These are phyloP conservation scores for Ganoderma sinense DNA, from an alignment of 1,284 basidiomycete genomes.

Conservation along the genomic window DNA sequence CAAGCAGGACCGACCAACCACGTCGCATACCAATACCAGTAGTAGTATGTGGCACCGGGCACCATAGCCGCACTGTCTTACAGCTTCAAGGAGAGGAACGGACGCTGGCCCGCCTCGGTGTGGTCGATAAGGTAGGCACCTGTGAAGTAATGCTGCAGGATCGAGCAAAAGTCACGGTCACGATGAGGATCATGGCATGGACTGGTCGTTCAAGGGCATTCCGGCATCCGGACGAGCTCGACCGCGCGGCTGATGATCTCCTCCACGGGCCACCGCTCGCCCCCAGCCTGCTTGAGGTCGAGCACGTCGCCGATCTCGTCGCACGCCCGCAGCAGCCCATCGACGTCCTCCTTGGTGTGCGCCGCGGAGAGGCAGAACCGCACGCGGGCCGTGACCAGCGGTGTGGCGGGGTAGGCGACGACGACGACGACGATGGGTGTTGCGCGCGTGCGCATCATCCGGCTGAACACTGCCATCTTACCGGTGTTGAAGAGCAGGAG, in stretches of 20 bases:
- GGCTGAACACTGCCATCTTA: conserved; percentile 90
- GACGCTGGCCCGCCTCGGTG: not conserved
- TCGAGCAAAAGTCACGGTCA: not conserved
- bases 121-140: not conserved
- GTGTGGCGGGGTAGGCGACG: conserved; percentile 94
- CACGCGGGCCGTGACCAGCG: conserved; percentile 89
- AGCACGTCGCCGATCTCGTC: conserved; percentile 93
- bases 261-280: conserved; percentile 86
- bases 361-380: conserved; percentile 95
- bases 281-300: conserved; percentile 82
- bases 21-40: not conserved
- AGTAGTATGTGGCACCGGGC: not conserved
- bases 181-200: not conserved
- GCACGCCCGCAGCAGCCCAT: conserved; percentile 85
- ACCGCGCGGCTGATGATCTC: conserved; percentile 79
- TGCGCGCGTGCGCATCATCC: conserved; percentile 86
- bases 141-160: not conserved
- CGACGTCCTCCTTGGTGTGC: conserved; percentile 98
- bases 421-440: conserved; percentile 90
- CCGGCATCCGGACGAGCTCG: conserved; percentile 72
- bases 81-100: not conserved
- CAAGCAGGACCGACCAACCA: not conserved
- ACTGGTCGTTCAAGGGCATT: conserved; percentile 30
- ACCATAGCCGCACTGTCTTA: no score
- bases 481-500: conserved; percentile 93